Base-by-base conservation (phyloP, 306 rosid genomes). In the Glycine tomentella region DNA sequence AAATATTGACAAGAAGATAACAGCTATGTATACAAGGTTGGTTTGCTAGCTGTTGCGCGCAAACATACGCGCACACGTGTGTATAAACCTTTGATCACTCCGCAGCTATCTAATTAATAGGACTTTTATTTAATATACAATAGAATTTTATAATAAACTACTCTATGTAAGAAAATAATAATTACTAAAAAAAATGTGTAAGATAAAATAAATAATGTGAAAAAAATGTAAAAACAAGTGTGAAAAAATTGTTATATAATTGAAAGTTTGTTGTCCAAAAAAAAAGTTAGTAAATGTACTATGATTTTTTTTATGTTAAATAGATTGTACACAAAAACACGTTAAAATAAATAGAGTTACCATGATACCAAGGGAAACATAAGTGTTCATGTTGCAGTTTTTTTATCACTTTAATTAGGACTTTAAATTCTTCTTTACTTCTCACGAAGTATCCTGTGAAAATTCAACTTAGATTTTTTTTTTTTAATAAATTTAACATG, bases 41-140 rank as follows among this genome's bases (percentile, higher is more conserved):
- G 76, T 50, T 46, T 51, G 82, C 33, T 78, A 51, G 83, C 82
- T 84, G 86, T 80, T 82, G 58, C 36, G 68, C 45, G 7, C 66
- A 34, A 20, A 45, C 81, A 57, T 50, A n/a, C 83, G 25, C 85
- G 44, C 85, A 58, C 78, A 50, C 72, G 77, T 68, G 72, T 38
- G 57, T 10, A 36, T 59, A 17, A 40, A 61, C 72, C 81, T 68
- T 75, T 69, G 71, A 81, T 58, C 65, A 14, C 11, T 25, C 13
- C 1, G 5, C 45, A 5, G 12, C 64, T 10, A 50, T 50, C 73
- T 10, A 33, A 63, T 0, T 25, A 25, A 7, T 0, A 57, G 5
- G 11, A 57, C 0, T 16, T 57, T 16, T 8, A 16, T 16, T 17
- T 57, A 16, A 53, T 53, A 53, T 15, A 53, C 3, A n/a, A 2